Evolutionary conservation across 139 green algal species (phyloP).

Genomic region (Picochlorum sp.): DNA sequence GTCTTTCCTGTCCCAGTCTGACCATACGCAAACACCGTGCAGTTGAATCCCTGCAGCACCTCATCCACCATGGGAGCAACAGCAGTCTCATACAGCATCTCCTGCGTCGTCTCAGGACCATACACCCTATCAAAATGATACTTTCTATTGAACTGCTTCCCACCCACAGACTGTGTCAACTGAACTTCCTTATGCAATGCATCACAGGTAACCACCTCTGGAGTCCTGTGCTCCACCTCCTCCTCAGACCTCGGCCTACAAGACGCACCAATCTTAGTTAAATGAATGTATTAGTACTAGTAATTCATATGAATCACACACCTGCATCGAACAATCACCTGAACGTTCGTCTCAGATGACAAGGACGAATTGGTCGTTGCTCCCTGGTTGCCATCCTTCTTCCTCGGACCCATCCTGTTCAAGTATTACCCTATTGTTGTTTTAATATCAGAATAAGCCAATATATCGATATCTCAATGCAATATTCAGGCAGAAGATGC

Average conservation of each 20-base stretch:
- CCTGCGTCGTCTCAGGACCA: slow-evolving; percentile 66
- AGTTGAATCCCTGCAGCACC: slow-evolving; percentile 86
- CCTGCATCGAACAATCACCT: slow-evolving; percentile 95
- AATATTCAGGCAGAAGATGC: too few relatives aligned
- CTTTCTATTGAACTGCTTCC: slow-evolving; percentile 68
- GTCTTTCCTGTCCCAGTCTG: slow-evolving; percentile 97
- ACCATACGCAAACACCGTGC: slow-evolving; percentile 86
- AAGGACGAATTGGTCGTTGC: too few relatives aligned
- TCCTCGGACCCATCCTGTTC: too few relatives aligned
- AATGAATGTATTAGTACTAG: background rate
- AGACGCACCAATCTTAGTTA: background rate
- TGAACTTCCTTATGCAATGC: slow-evolving; percentile 71
- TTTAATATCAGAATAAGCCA: too few relatives aligned
- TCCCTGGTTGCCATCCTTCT: too few relatives aligned
- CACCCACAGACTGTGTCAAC: slow-evolving; percentile 63
- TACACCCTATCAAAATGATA: slow-evolving; percentile 97
- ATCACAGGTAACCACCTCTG: slow-evolving; percentile 73
- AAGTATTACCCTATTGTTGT: too few relatives aligned
- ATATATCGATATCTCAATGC: too few relatives aligned
- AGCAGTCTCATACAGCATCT: slow-evolving; percentile 75
- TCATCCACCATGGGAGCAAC: slow-evolving; percentile 91
- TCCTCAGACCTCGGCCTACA: slow-evolving; percentile 63
- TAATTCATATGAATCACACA: slow-evolving; percentile 15
- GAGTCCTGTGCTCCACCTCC: slow-evolving; percentile 52
- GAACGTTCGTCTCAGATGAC: slow-evolving; percentile 43